Evolutionary conservation across 2,329 filamentous ascomycete genomes (phyloP), one percentile per base, ranked within the genome.

Genomic region (Stemphylium vesicarium): DNA sequence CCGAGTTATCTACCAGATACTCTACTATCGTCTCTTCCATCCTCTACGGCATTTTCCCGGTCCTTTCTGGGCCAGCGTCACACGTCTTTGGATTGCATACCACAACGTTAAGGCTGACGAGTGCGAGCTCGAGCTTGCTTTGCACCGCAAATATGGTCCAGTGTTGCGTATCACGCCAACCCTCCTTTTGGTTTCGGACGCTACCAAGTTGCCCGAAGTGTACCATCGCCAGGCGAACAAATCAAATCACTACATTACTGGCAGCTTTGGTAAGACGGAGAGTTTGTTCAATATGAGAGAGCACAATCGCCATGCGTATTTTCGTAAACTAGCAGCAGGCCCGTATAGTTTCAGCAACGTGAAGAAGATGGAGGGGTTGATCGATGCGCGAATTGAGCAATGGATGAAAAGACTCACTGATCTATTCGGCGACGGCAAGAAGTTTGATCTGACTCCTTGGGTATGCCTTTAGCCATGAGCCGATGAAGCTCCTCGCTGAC

Each of bases 191-290:
- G 72, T 84, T 4, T 80, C 85, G 64, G 82, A 84, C 61, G 78
- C 84, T 0, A 80, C 76, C 1, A 81, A 83, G 63, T 76, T 87
- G 2, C 84, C 84, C 0, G 77, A 79, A 12, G 80, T 87, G 22
- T 87, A 86, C 71, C 76, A 78, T 47, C 80, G 83, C 18, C 75
- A 82, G 57, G 83, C 80, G 4, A 77, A 84, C 70, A 87, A 87
- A 65, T 82, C 81, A 1, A 78, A 83, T 43, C 81, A 85, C 68
- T 87, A 86, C 65, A 83, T 85, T 53, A 82, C 83, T 0, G 84
- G 83, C 16, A 81, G 78, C 20, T 85, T 86, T 59, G 84, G 84
- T 13, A 79, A 82, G 50, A 79, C 76, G 4, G 84, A 85, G 55
- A 80, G 77, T 1, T 62, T 86, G 5, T 85, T 87, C 69, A 85